Base-by-base conservation (phyloP, 192 early-diverging fungal genomes). In the Mortierella claussenii region DNA sequence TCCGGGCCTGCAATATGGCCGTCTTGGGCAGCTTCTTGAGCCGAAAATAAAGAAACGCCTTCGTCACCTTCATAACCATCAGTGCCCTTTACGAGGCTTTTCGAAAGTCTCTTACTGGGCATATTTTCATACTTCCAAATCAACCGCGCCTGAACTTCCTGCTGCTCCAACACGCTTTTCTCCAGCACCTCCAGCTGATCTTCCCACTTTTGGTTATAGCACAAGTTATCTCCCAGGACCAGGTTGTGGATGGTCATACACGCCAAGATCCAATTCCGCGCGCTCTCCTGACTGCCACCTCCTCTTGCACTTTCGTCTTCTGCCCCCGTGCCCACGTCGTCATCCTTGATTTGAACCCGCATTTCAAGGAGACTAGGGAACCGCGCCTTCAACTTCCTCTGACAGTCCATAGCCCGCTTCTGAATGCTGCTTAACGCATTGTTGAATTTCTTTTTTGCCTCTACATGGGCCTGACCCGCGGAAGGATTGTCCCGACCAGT, bases 351-450 rank as follows among this genome's bases (percentile, higher is more conserved):
- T 15, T 74, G 69, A 18, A 74, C 40, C 18, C 69, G 54, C 40
- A 74, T n/a, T 15, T 53, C 69, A n/a, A 74, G n/a, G 10, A 74
- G 49, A 47, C 69, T 74, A 32, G 69, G 69, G 26, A 74, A 74
- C 33, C 69, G 54, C 7, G 69, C 69, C 47, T 65, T 64, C 4
- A 74, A 53, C 20, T 23, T 51, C 26, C 56, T 33, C 20, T 74
- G 55, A 50, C 69, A 74, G 18, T 74, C 69, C 21, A 15, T 24
- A 17, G 61, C 69, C 7, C 69, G 55, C 18, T 64, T 74, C 21
- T 60, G 46, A 6, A 65, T 30, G n/a, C 11, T 2, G 0, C 17
- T 40, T 18, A 74, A 45, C n/a, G 30, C 18, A 24, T 74, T 48
- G 20, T 63, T 51, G 44, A 63, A 49, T 23, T 13, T 33, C 43